Evolutionary conservation across 2,329 filamentous ascomycete genomes (phyloP).

Genomic region (Aureobasidium sp.): DNA sequence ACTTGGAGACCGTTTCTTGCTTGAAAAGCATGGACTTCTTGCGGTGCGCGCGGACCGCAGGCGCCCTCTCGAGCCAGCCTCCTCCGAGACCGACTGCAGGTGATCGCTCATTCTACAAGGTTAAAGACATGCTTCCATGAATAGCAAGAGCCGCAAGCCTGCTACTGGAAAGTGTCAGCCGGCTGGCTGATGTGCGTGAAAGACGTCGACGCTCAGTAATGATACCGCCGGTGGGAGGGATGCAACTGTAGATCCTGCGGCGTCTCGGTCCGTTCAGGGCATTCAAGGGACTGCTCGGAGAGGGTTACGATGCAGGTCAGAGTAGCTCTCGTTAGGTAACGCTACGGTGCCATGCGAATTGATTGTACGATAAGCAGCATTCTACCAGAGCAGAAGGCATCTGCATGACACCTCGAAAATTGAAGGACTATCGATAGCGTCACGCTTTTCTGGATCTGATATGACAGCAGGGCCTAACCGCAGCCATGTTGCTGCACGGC

Average conservation of each 20-base stretch:
- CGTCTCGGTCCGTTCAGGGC: background rate
- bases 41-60: conserved; percentile 1
- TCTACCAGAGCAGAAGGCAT: background rate
- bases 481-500: background rate
- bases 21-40: conserved; percentile 8
- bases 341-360: background rate
- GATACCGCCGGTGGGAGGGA: background rate
- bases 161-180: background rate
- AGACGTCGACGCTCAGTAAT: background rate
- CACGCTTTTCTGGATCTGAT: background rate
- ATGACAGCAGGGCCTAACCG: background rate
- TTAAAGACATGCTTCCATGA: conserved; percentile 5
- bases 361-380: background rate
- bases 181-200: background rate
- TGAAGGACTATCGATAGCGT: background rate
- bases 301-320: background rate
- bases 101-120: background rate
- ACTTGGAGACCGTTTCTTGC: background rate
- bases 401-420: conserved; percentile 1
- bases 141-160: conserved; percentile 4
- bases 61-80: background rate
- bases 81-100: background rate
- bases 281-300: background rate
- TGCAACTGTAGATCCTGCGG: conserved; percentile 9
- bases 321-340: background rate